These are phyloP conservation scores for Xylaria sp. DNA, from an alignment of 495 filamentous ascomycete genomes.

Conservation along the genomic window DNA sequence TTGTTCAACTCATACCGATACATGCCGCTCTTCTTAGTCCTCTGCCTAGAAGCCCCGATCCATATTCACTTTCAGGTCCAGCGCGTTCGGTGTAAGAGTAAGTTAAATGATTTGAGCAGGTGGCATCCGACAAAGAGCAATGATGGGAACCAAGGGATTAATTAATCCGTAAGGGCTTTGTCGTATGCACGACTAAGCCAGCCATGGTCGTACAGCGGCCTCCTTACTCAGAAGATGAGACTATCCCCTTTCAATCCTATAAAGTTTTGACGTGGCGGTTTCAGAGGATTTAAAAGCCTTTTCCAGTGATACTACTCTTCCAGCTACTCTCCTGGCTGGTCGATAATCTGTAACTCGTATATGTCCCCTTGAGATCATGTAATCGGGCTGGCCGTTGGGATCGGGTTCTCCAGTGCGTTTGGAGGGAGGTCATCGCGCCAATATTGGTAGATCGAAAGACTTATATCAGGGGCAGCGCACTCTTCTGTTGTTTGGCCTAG, in stretches of 20 bases:
- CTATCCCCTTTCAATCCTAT: no score
- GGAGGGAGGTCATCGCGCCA: not conserved
- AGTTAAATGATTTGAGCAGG: not conserved
- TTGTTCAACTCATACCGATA: not conserved
- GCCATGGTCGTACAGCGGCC: no score
- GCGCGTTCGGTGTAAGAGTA: not conserved
- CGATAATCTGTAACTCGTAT: not conserved
- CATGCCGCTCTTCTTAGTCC: not conserved
- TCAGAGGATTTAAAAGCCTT: no score
- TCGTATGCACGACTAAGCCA: not conserved
- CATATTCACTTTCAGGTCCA: not conserved
- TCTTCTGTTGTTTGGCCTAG: not conserved
- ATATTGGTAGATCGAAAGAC: not conserved
- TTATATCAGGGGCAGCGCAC: slow-evolving; percentile 3
- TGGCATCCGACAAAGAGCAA: not conserved
- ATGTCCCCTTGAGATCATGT: not conserved
- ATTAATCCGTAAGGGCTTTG: not conserved
- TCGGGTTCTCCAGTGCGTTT: not conserved
- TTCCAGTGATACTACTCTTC: no score
- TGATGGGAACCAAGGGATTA: not conserved
- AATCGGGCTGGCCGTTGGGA: not conserved
- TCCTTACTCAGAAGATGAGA: no score
- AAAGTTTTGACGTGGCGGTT: no score
- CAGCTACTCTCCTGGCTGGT: not conserved
- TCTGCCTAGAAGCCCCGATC: not conserved